phyloP scores from a whole-genome alignment of 352 stramenopile species.

The Phytophthora citricola region DNA sequence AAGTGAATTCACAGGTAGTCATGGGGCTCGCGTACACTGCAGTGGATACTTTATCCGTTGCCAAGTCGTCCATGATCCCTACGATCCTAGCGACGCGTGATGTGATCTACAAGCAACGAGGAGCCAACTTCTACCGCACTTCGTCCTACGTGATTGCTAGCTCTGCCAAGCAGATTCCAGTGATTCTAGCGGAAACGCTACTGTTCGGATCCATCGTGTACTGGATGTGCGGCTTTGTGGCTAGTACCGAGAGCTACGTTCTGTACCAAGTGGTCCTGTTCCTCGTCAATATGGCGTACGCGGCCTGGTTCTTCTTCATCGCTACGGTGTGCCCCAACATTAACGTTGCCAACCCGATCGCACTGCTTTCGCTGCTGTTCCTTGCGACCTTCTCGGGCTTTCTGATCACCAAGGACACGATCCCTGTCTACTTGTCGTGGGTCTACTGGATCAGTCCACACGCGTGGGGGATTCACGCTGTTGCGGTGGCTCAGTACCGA shows the following conservation, averaged over 20 bases:
- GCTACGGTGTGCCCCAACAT: slow-evolving; percentile 35
- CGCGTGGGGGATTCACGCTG: slow-evolving; percentile 43
- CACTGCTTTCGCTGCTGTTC: slow-evolving; percentile 49
- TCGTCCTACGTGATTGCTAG: slow-evolving; percentile 74
- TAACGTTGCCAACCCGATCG: slow-evolving; percentile 52
- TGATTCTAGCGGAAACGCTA: slow-evolving; percentile 64
- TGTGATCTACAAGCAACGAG: slow-evolving; percentile 88
- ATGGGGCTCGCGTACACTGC: slow-evolving; percentile 74
- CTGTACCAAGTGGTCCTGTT: slow-evolving; percentile 70
- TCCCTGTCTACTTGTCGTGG: slow-evolving; percentile 60
- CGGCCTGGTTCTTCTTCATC: slow-evolving; percentile 55
- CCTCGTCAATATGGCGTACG: slow-evolving; percentile 45
- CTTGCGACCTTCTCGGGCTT: slow-evolving; percentile 62
- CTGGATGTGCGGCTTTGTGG: slow-evolving; percentile 79
- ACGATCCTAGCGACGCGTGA: slow-evolving; percentile 64
- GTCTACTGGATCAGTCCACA: slow-evolving; percentile 71
- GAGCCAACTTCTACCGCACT: slow-evolving; percentile 82
- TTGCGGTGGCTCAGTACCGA: slow-evolving; percentile 51
- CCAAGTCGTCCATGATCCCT: slow-evolving; percentile 70
- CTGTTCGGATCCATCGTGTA: slow-evolving; percentile 86
- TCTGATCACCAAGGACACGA: slow-evolving; percentile 47
- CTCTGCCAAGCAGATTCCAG: slow-evolving; percentile 41
- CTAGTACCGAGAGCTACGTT: slow-evolving; percentile 50
- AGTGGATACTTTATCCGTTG: slow-evolving; percentile 79
- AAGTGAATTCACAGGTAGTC: slow-evolving; percentile 25